Percentiles rank a stretch among this genome's conserved stretches.
phyloP scores from a whole-genome alignment of 805 yeast genomes.

The Zygosaccharomyces kombuchaensis region DNA sequence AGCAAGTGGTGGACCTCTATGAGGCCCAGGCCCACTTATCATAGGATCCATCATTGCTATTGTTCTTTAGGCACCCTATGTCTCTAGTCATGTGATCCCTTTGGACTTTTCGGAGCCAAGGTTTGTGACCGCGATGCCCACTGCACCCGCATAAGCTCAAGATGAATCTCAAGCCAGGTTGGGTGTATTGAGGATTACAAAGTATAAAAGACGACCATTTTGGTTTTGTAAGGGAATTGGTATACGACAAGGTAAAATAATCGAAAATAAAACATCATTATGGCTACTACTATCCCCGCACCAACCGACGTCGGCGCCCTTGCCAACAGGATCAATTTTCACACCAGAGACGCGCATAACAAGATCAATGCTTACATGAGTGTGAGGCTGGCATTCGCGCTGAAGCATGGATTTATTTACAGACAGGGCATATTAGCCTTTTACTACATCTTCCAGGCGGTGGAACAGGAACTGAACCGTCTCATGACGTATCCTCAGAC shows the following conservation, averaged over 20 bases:
- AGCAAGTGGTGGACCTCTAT: constrained; percentile 80
- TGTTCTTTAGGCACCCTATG: not conserved
- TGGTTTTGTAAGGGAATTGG: not conserved
- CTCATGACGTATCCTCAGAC: constrained; percentile 41
- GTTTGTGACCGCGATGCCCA: constrained; percentile 4
- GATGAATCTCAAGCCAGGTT: not conserved
- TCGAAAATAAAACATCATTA: constrained; percentile 1
- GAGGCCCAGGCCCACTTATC: constrained; percentile 54
- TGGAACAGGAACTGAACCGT: constrained; percentile 49
- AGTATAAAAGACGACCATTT: not conserved
- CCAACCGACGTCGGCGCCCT: constrained; percentile 78
- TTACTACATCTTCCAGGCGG: constrained; percentile 63
- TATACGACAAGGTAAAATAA: not conserved
- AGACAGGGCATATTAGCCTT: constrained; percentile 76
- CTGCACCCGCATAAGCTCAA: constrained; percentile 4
- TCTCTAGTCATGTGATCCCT: constrained; percentile 12
- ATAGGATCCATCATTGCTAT: not conserved
- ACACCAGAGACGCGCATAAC: constrained; percentile 63
- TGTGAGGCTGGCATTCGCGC: constrained; percentile 66
- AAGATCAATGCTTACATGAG: constrained; percentile 65
- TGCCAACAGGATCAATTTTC: constrained; percentile 72
- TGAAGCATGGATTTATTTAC: constrained; percentile 70
- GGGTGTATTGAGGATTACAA: not conserved
- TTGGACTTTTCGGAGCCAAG: constrained; percentile 17
- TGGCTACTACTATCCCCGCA: constrained; percentile 59